Base-by-base conservation (phyloP, 108 stramenopile species). In the Stephanodiscus triporus region DNA sequence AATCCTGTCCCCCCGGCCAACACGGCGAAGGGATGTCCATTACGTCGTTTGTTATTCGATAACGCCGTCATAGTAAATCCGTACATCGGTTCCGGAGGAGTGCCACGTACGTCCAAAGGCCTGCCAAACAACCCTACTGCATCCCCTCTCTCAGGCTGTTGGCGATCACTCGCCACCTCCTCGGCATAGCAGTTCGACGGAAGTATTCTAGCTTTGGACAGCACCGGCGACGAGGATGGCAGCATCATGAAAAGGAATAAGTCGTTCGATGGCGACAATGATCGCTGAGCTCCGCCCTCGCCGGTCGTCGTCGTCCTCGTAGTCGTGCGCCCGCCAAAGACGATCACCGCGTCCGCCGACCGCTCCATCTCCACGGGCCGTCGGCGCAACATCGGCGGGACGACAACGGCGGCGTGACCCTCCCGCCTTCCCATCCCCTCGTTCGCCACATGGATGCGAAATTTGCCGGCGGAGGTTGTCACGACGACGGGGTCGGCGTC, bases 11-110 rank as follows among this genome's bases (percentile, higher is more conserved):
- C 77, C 29, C 84, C 84, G 23, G 81, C 56, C 9, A 86, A 50
- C 8, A 74, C 36, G 2, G 61, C 84, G 62, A 77, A 78, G 49
- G 63, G 68, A 20, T 78, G 60, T 67, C 56, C 53, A 0, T 69
- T 27, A 65, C 50, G 55, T 37, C 19, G 51, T 56, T 7, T 42
- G 26, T 58, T 65, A 40, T 55, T 51, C 0, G 62, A 59, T 43
- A 92, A 57, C 23, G 85, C 53, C 17, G 83, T 87, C 64, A 92
- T 77, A 10, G 84, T 72, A 73, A 93, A 91, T 11, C 91, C 94
- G 87, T 87, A 95, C 30, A 90, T 68, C 20, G 91, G 66, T 59
- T 62, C 32, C 11, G 94, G 91, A 20, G 64, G 51, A 29, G 51
- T 40, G 23, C 86, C 88, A 30, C 82, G 72, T 30, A 89, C 69